Base-by-base conservation (phyloP, 352 stramenopile genomes). In the Phytophthora pistaciae region DNA sequence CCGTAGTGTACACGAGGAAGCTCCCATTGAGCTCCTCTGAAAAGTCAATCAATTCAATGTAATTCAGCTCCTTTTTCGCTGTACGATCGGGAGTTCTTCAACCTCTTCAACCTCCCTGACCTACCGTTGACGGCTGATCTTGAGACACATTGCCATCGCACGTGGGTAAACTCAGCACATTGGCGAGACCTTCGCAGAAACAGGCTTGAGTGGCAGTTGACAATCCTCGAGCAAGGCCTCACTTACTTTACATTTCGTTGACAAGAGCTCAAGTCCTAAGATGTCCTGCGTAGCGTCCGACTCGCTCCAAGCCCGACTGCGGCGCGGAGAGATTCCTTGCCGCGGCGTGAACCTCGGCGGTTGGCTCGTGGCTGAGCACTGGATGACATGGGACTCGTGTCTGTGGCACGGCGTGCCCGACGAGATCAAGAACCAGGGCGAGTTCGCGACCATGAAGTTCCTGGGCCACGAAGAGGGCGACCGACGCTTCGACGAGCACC, bases 341-440 rank as follows among this genome's bases (percentile, higher is more conserved):
- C 81, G 79, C 25, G 89, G 85, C 40, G 89, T 92, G 21, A 94
- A 94, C 68, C 76, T 96, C 33, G 89, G 89, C 9, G 77, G 80
- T 8, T 96, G 89, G 89, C 84, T 96, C 25, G 86, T 95, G 5
- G 79, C 81, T 8, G 89, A 96, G 74, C 68, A 92, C 66, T 96
- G 89, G 89, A 94, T 96, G 86, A 91, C 84, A 9, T 77, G 55
- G 54, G 72, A 80, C 7, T 80, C 86, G 13, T 79, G 83, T 53
- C 67, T 95, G 50, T 95, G 85, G 87, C 66, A 82, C 8, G 82
- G 78, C 9, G 78, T 94, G 53, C 77, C 61, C 29, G 68, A 79
- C 7, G 63, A 76, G n/a, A 77, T 86, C 23, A 81, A 80, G 25
- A 75, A 67, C 53, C 42, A 78, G 9, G 87, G 87, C 48, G 89